These are phyloP conservation scores for Luffa aegyptiaca DNA, from an alignment of 306 rosid genomes.

Conservation along the genomic window DNA sequence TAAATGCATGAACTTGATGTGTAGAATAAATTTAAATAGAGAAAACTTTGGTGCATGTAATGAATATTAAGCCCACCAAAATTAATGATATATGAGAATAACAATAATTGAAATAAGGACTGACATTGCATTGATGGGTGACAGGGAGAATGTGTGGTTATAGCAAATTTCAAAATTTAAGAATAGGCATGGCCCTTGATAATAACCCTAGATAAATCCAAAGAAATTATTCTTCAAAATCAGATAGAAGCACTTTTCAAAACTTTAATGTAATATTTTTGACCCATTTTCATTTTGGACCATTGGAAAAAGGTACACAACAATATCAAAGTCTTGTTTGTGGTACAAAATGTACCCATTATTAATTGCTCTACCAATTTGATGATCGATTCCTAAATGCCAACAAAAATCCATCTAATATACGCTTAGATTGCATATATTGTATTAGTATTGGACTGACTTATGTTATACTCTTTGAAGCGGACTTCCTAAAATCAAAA, in stretches of 20 bases:
- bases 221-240: not conserved
- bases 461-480: not conserved
- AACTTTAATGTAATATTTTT: not conserved
- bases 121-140: not conserved
- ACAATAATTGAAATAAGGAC: not conserved
- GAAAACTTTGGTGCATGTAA: conserved; percentile 1
- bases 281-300: not conserved
- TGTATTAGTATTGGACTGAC: too few species aligned
- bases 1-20: not conserved
- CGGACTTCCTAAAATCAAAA: not conserved
- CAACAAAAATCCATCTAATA: not conserved
- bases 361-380: not conserved
- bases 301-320: not conserved
- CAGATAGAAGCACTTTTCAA: conserved; percentile 8
- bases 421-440: too few species aligned
- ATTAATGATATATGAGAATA: not conserved
- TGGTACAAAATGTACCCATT: not conserved
- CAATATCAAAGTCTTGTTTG: not conserved
- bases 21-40: not conserved
- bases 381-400: not conserved
- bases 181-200: conserved; percentile 3
- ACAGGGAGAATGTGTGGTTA: not conserved
- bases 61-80: conserved; percentile 9
- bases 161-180: not conserved
- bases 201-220: not conserved